Evolutionary conservation across 805 yeast genomes (phyloP).

Genomic region (Monosporozyma aerobia): DNA sequence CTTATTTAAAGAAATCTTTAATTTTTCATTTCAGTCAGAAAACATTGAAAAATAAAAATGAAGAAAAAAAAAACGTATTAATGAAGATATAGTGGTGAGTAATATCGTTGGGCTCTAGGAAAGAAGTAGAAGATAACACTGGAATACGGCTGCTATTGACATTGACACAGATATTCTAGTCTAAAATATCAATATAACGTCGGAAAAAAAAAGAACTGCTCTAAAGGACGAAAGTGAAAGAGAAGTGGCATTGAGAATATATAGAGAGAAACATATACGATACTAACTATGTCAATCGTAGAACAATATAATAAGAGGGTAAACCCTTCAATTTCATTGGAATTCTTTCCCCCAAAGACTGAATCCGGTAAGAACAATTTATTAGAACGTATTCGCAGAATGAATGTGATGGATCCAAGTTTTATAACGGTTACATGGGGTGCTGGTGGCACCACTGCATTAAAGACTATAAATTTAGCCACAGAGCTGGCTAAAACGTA

Average conservation of each 20-base stretch:
- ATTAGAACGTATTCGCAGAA: conserved; percentile 76
- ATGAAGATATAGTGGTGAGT: neutral
- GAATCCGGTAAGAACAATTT: conserved; percentile 78
- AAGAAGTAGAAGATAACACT: neutral
- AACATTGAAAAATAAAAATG: neutral
- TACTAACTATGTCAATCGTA: conserved; percentile 18
- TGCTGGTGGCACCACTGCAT: conserved; percentile 92
- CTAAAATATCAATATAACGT: neutral
- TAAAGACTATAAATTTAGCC: conserved; percentile 78
- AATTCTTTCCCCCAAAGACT: conserved; percentile 97
- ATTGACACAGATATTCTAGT: neutral
- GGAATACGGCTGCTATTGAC: neutral
- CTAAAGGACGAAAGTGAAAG: too few species aligned
- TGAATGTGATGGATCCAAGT: conserved; percentile 79
- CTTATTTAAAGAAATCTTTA: neutral
- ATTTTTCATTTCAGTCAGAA: neutral
- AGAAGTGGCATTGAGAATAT: neutral
- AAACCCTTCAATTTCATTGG: conserved; percentile 70
- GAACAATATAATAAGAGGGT: conserved; percentile 44
- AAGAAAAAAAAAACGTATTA: neutral
- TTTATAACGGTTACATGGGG: conserved; percentile 98
- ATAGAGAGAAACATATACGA: neutral
- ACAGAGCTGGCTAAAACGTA: conserved; percentile 63
- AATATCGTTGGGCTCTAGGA: neutral
- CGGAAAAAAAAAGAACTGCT: too few species aligned